Percentiles rank a stretch among this genome's conserved stretches.
These are phyloP conservation scores for Plantago rigida DNA, from an alignment of 305 asterid genomes.

Conservation along the genomic window DNA sequence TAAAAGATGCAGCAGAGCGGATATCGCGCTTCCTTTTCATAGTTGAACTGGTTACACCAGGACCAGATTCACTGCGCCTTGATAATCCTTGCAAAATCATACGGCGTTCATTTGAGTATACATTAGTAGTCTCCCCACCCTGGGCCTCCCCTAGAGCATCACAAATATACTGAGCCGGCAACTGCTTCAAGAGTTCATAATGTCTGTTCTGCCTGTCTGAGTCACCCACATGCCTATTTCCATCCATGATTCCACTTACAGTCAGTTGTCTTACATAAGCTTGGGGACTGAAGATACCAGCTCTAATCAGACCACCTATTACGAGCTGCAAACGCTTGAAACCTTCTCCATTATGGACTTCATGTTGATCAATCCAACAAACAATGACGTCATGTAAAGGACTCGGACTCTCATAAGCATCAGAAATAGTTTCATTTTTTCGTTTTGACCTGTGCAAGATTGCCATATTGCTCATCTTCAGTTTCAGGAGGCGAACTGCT, in stretches of 20 bases:
- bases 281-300: conserved; percentile 75
- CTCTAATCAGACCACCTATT: conserved; percentile 55
- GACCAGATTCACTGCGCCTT: conserved; percentile 36
- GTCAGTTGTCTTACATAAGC: conserved; percentile 91
- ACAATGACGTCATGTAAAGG: conserved; percentile 87
- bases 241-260: conserved; percentile 82
- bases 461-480: conserved; percentile 51
- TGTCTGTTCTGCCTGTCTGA: conserved; percentile 65
- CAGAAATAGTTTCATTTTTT: conserved; percentile 35
- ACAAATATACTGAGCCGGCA: conserved; percentile 56
- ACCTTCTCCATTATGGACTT: conserved; percentile 77
- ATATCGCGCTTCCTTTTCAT: conserved; percentile 39
- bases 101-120: conserved; percentile 76
- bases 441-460: conserved; percentile 33
- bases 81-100: conserved; percentile 56
- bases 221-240: conserved; percentile 49
- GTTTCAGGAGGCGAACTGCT: conserved; percentile 70
- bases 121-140: conserved; percentile 47
- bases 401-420: conserved; percentile 68
- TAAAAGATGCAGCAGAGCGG: conserved; percentile 36
- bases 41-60: conserved; percentile 29
- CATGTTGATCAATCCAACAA: conserved; percentile 98
- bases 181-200: conserved; percentile 78
- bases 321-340: conserved; percentile 69
- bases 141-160: conserved; percentile 67